A percentile compares a stretch with the other conserved stretches of the same genome.
phyloP scores from a whole-genome alignment of 805 yeast species.

The Candida orba region DNA sequence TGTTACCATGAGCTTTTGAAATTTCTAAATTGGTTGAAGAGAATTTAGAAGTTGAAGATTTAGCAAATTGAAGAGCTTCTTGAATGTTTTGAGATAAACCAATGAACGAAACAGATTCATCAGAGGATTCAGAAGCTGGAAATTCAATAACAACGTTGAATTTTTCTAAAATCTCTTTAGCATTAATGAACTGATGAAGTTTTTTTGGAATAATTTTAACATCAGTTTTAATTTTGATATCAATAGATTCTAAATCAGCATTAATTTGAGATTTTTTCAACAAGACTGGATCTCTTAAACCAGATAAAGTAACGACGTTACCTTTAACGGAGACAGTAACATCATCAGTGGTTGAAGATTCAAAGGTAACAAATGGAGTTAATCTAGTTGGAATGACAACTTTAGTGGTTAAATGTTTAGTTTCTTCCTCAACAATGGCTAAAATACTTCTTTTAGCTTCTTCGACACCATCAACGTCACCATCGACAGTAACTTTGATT shows the following conservation, averaged over 20 bases:
- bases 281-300: slow-evolving; percentile 62
- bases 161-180: slow-evolving; percentile 42
- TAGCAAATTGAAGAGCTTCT: slow-evolving; percentile 57
- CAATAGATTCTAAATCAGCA: slow-evolving; percentile 36
- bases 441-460: slow-evolving; percentile 64
- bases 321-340: slow-evolving; percentile 25
- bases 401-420: slow-evolving; percentile 47
- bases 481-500: slow-evolving; percentile 58
- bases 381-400: slow-evolving; percentile 35
- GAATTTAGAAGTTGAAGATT: slow-evolving; percentile 50
- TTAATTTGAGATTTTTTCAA: slow-evolving; percentile 47
- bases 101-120: slow-evolving; percentile 47
- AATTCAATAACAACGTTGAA: slow-evolving; percentile 50
- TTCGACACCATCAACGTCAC: slow-evolving; percentile 78
- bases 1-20: slow-evolving; percentile 82
- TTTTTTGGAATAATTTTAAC: slow-evolving; percentile 57
- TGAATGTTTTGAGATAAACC: slow-evolving; percentile 56
- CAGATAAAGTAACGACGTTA: slow-evolving; percentile 49
- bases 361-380: slow-evolving; percentile 27
- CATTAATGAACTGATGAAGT: slow-evolving; percentile 64
- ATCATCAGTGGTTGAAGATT: slow-evolving; percentile 24
- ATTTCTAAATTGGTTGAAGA: slow-evolving; percentile 68
- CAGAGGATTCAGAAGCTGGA: slow-evolving; percentile 37
- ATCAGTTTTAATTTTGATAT: slow-evolving; percentile 40
- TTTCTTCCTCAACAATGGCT: slow-evolving; percentile 69